These are phyloP conservation scores for Citrus cavaleriei DNA, from an alignment of 345 rosid species.

Conservation along the genomic window DNA sequence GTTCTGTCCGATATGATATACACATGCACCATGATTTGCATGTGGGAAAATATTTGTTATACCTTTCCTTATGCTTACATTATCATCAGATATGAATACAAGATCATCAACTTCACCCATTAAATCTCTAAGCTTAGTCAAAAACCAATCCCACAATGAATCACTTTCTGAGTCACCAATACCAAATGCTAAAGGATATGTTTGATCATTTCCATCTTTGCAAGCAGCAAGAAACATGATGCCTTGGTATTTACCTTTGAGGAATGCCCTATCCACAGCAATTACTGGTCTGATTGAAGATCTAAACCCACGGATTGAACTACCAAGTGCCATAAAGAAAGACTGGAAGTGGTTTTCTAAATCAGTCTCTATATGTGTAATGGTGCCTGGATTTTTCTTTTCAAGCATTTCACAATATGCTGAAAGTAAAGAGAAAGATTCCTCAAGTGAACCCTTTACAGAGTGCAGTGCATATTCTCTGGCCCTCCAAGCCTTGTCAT, in stretches of 20 bases:
- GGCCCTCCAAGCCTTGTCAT: slow-evolving; percentile 6
- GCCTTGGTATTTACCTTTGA: slow-evolving; percentile 2
- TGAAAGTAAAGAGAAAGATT: slow-evolving; percentile 5
- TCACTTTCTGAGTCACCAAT: neutral
- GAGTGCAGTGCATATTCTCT: neutral
- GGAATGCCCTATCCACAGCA: slow-evolving; percentile 4
- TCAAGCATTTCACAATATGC: neutral
- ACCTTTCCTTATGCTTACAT: neutral
- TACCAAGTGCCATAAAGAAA: neutral
- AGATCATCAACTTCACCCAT: neutral
- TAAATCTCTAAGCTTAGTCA: neutral
- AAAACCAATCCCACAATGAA: neutral
- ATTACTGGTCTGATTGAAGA: neutral
- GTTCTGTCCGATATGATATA: neutral
- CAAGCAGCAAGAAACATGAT: neutral
- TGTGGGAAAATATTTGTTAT: neutral
- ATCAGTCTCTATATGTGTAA: neutral
- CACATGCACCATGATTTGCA: slow-evolving; percentile 6
- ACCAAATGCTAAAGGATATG: slow-evolving; percentile 1
- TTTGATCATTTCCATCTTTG: slow-evolving; percentile 3
- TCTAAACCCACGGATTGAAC: neutral
- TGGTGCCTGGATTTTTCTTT: neutral
- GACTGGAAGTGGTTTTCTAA: neutral
- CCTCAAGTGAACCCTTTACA: neutral
- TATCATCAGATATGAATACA: neutral